phyloP scores from a whole-genome alignment of 2,329 filamentous ascomycete species.

The Cladophialophora exuberans region DNA sequence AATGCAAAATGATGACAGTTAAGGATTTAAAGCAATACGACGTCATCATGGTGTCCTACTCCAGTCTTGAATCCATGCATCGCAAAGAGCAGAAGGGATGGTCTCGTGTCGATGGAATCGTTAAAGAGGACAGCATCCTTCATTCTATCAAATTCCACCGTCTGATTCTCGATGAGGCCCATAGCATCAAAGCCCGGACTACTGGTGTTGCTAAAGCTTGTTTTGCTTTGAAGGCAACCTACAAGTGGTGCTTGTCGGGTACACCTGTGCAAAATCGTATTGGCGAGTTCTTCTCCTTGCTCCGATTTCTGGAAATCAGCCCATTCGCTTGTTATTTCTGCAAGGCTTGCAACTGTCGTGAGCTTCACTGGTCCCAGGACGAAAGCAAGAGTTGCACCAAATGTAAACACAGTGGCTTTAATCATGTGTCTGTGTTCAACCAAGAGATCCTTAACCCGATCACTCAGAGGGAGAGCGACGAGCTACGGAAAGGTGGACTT shows the following conservation, averaged over 20 bases:
- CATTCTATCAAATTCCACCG: conserved; percentile 88
- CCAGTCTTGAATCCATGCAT: conserved; percentile 82
- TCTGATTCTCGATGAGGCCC: conserved; percentile 90
- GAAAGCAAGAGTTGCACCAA: conserved; percentile 69
- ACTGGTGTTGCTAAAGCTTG: conserved; percentile 94
- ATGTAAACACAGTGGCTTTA: conserved; percentile 69
- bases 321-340: conserved; percentile 96
- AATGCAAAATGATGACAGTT: conserved; percentile 74
- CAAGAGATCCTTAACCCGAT: conserved; percentile 90
- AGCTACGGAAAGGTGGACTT: conserved; percentile 70
- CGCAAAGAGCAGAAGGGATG: conserved; percentile 92
- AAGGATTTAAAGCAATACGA: conserved; percentile 81
- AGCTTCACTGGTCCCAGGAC: conserved; percentile 81
- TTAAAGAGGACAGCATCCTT: conserved; percentile 78
- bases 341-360: conserved; percentile 79
- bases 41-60: conserved; percentile 93
- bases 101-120: conserved; percentile 74
- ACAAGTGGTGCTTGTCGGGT: conserved; percentile 94
- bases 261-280: conserved; percentile 97
- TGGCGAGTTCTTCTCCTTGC: conserved; percentile 91
- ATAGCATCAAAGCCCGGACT: conserved; percentile 82
- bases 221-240: conserved; percentile 83
- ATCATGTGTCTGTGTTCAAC: conserved; percentile 83
- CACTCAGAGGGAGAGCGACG: conserved; percentile 57
- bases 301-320: conserved; percentile 85